Conservation (phyloP, 1,284 basidiomycete genomes). For the Pseudozyma thailandica region DNA sequence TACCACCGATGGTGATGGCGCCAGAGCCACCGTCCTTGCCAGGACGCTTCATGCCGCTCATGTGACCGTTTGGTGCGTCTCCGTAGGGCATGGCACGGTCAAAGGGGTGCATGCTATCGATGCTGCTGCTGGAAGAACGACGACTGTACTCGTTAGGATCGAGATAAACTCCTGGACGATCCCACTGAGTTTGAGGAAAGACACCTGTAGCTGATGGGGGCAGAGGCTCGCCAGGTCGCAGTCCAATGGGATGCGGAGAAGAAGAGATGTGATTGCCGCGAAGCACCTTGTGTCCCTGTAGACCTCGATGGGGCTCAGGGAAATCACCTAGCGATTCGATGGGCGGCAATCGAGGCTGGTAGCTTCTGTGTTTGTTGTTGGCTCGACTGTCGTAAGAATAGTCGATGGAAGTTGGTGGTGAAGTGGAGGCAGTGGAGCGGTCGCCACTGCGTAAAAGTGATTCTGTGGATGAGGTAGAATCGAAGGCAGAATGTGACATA, state of each 20-base stretch:
- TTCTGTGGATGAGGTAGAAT: constrained; percentile 47
- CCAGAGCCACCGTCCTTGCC: constrained; percentile 42
- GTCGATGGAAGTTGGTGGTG: constrained; percentile 45
- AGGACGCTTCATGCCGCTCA: constrained; percentile 15
- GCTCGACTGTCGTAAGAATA: constrained; percentile 31
- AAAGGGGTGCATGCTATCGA: constrained; percentile 32
- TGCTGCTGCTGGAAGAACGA: constrained; percentile 34
- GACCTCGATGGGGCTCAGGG: constrained; percentile 19
- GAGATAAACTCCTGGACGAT: constrained; percentile 34
- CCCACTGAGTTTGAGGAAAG: constrained; percentile 48
- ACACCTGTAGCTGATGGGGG: constrained; percentile 40
- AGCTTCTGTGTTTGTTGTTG: constrained; percentile 14
- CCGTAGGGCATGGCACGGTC: constrained; percentile 41
- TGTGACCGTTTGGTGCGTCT: constrained; percentile 13
- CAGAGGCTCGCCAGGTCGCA: constrained; percentile 30
- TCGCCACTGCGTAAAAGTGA: constrained; percentile 46
- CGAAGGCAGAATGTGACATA: constrained; percentile 40
- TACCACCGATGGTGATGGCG: constrained; percentile 61
- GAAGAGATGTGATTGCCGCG: constrained; percentile 40
- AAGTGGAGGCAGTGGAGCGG: constrained; percentile 50
- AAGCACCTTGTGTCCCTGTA: constrained; percentile 49
- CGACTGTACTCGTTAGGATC: constrained; percentile 40
- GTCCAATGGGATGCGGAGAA: constrained; percentile 24
- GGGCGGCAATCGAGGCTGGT: constrained; percentile 34
- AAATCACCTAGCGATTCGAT: constrained; percentile 38